Base-by-base conservation (phyloP, 2,329 filamentous ascomycete genomes). In the Aspergillus sp. region DNA sequence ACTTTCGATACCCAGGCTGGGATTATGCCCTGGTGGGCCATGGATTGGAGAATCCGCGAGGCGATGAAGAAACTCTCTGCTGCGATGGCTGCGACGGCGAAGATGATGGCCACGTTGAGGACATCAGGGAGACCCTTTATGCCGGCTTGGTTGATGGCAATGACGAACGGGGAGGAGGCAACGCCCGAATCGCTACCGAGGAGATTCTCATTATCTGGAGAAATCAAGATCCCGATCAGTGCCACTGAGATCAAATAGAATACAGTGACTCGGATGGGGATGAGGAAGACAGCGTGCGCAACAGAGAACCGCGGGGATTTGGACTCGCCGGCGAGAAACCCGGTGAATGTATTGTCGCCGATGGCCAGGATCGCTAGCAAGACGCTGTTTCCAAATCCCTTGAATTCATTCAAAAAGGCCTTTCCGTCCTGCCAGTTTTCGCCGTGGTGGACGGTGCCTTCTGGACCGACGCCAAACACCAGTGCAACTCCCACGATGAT, bases 91-190 rank as follows among this genome's bases (percentile, higher is more conserved):
- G 35, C 37, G 6, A 55, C 39, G 9, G 44, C 56, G 4, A 54
- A 43, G n/a, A 58, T 31, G 37, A 58, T 58, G 14, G 47, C 40
- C 15, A 49, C 51, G 39, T 58, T 58, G 11, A 58, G 45, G 6
- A 58, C 19, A 14, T 52, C 46, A 7, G 56, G 51, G 11, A 54
- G 50, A 14, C 51, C 27, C 4, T 35, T 37, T 45, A 55, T 58
- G 1, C 52, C 39, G 25, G 51, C 50, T 6, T 46, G 21, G 12
- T 54, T 40, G 25, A 58, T 23, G 4, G 56, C 56, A 27, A 58
- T 50, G 9, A 51, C 51, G 27, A 58, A 58, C 0, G 50, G 51
- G 19, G 56, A 54, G 9, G 56, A 45, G 1, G 51, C 45, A 17
- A 47, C 44, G 19, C 50, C 46, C 27, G 27, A 31, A 37, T 37